phyloP scores from a whole-genome alignment of 306 rosid genomes.

The Cucumis melo region DNA sequence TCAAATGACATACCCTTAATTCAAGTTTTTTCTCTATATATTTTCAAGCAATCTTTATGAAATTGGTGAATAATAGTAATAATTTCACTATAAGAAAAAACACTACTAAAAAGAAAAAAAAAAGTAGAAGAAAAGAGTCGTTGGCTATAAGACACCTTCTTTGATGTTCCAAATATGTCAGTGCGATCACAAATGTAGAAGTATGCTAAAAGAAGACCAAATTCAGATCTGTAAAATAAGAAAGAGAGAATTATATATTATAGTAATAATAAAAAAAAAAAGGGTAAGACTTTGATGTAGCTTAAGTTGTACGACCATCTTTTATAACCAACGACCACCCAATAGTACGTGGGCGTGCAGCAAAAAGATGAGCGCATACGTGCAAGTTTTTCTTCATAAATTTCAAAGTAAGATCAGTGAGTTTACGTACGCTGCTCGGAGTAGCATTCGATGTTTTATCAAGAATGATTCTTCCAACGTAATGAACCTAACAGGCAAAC shows the following conservation, averaged over 20 bases:
- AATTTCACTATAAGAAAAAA: too few relatives aligned
- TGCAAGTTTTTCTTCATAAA: background rate
- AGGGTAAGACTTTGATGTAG: too few relatives aligned
- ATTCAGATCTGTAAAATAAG: constrained; percentile 44
- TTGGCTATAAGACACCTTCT: constrained; percentile 29
- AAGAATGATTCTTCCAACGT: constrained; percentile 65
- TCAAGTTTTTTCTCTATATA: too few relatives aligned
- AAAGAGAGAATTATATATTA: too few relatives aligned
- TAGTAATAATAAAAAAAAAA: too few relatives aligned
- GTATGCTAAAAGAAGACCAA: constrained; percentile 59
- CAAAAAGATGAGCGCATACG: background rate
- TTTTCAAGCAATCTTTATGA: too few relatives aligned
- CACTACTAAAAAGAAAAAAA: background rate
- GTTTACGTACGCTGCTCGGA: constrained; percentile 77
- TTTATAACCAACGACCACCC: too few relatives aligned
- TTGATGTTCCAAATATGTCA: constrained; percentile 58
- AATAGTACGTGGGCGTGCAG: too few relatives aligned
- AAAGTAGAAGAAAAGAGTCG: background rate
- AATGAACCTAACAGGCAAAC: constrained; percentile 39
- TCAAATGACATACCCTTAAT: too few relatives aligned
- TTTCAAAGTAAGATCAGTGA: background rate
- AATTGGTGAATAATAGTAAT: too few relatives aligned
- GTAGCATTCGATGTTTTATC: constrained; percentile 69
- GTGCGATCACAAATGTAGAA: constrained; percentile 78
- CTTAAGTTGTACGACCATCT: too few relatives aligned